phyloP scores from a whole-genome alignment of 1,284 basidiomycete genomes.

The Ceratobasidium theobromae region DNA sequence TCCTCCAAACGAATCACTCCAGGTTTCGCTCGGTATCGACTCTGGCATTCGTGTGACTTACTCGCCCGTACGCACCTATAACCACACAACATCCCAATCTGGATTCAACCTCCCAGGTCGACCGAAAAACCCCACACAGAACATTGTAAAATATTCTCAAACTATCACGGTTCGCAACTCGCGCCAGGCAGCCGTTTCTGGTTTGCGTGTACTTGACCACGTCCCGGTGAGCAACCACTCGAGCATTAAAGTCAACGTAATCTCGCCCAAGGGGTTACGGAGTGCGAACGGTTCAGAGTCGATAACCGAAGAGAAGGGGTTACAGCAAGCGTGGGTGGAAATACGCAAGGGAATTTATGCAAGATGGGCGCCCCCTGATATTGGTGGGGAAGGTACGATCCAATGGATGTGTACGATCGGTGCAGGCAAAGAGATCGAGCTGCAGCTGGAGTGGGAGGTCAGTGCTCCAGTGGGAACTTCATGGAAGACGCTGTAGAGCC shows the following conservation, averaged over 20 bases:
- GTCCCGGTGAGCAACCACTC: conserved; percentile 38
- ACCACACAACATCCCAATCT: conserved; percentile 33
- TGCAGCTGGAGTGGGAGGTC: conserved; percentile 38
- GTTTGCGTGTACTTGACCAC: conserved; percentile 37
- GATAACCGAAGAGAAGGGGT: not conserved
- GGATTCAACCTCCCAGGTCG: conserved; percentile 24
- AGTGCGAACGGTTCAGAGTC: not conserved
- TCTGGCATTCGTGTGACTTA: conserved; percentile 37
- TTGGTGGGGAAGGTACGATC: conserved; percentile 35
- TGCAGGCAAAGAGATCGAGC: conserved; percentile 29
- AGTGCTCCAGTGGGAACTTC: conserved; percentile 34
- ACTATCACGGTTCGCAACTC: conserved; percentile 39
- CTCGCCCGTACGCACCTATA: conserved; percentile 35
- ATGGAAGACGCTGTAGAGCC: too few species aligned
- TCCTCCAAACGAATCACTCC: conserved; percentile 33
- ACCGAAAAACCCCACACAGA: conserved; percentile 33
- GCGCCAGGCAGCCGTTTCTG: conserved; percentile 28
- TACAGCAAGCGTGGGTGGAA: not conserved
- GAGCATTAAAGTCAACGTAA: conserved; percentile 37
- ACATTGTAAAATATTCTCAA: conserved; percentile 36
- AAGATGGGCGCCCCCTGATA: conserved; percentile 28
- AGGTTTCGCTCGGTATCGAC: conserved; percentile 34
- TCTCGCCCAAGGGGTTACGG: conserved; percentile 35
- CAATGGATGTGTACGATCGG: conserved; percentile 37
- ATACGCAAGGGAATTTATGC: conserved; percentile 31